Percentiles rank a stretch among this genome's conserved stretches.
These are phyloP conservation scores for Taphrina pruni DNA, from an alignment of 1,139 yeast genomes.

Conservation along the genomic window DNA sequence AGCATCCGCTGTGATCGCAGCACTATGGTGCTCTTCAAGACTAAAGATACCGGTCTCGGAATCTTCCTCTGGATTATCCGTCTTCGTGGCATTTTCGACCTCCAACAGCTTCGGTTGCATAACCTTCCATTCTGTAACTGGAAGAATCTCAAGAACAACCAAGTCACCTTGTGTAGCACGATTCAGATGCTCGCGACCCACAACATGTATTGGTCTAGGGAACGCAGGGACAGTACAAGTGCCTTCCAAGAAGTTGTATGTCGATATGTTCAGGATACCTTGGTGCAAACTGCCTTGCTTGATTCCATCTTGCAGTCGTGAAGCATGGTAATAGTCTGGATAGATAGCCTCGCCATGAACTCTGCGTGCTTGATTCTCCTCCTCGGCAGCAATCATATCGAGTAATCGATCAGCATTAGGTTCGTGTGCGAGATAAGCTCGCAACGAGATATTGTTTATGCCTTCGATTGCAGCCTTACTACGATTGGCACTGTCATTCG, in stretches of 20 bases:
- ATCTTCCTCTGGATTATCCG: constrained; percentile 56
- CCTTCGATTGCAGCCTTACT: constrained; percentile 63
- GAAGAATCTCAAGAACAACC: constrained; percentile 87
- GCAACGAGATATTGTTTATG: constrained; percentile 49
- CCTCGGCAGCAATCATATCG: constrained; percentile 65
- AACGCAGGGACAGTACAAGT: constrained; percentile 74
- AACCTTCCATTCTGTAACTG: constrained; percentile 84
- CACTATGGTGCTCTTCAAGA: constrained; percentile 72
- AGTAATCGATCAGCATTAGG: constrained; percentile 77
- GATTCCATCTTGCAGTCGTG: constrained; percentile 88
- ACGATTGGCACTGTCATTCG: constrained; percentile 77
- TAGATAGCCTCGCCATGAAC: constrained; percentile 63
- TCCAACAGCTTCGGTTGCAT: constrained; percentile 82
- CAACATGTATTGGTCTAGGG: constrained; percentile 77
- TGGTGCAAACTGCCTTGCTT: constrained; percentile 86
- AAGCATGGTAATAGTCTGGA: constrained; percentile 77
- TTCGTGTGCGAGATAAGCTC: constrained; percentile 70
- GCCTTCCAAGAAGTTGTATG: constrained; percentile 89
- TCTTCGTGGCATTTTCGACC: constrained; percentile 68
- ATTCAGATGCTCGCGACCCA: constrained; percentile 84
- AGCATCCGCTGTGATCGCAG: constrained; percentile 59
- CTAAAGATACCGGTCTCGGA: constrained; percentile 58
- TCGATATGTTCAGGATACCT: constrained; percentile 78
- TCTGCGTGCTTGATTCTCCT: constrained; percentile 49
- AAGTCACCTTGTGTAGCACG: constrained; percentile 91